Evolutionary conservation across 139 green algal genomes (phyloP), one percentile per base, ranked within the genome.

Genomic region (Desmodesmus armatus): DNA sequence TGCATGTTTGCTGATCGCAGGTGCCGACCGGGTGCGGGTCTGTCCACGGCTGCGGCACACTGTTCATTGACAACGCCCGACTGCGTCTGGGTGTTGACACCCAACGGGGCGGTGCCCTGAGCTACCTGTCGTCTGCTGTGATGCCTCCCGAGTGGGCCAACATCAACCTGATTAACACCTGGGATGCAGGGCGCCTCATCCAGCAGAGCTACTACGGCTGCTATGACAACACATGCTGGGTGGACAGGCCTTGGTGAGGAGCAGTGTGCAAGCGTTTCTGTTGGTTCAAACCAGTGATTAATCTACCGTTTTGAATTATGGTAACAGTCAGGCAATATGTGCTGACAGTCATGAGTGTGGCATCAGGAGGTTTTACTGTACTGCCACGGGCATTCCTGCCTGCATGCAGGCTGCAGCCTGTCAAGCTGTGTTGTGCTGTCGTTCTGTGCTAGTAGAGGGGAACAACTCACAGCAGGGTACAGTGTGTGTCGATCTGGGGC

Each of bases 121-220:
- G 29, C 4, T 27, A 77, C 19, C 43, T 85, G n/a, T 85, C 79
- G 23, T 86, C 80, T 13, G 9, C 67, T 5, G 17, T 73, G 49
- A 72, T 86, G 69, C 80, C 80, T 0, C 5, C 25, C 3, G 37
- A 70, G 49, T 86, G 69, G 66, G 29, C 49, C 7, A 53, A 27
- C 41, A 33, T 33, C 9, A 80, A 80, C 49, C 70, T 86, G 67
- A 35, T 86, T 49, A 86, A 86, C 80, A 73, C 37, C 31, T 86
- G 67, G 67, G 80, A 86, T 69, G 73, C 53, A 31, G 80, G 80
- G 1, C 51, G 80, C 3, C 35, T 86, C 19, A 60, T 86, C 13
- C 80, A 86, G 80, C 80, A 86, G 53, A 53, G 27, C 7, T 86
- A 80, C 39, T 86, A 86, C 19, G 80, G 73, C 29, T 85, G 80